These are phyloP conservation scores for Rhodamnia argentea DNA, from an alignment of 345 rosid genomes.

Conservation along the genomic window DNA sequence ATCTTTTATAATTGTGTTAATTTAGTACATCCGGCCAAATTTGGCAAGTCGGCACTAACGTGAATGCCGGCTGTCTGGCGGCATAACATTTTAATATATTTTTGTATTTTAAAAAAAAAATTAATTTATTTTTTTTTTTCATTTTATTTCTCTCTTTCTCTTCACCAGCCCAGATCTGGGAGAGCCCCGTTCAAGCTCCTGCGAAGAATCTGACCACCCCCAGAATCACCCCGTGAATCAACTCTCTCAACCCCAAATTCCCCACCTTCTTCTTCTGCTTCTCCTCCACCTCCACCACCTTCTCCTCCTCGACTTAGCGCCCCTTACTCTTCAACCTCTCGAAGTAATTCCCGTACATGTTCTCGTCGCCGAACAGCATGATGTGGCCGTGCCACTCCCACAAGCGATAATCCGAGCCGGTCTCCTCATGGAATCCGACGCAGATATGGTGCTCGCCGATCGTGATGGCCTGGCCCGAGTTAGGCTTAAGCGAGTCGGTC, in stretches of 20 bases:
- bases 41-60: too few species aligned
- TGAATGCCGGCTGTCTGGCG: too few species aligned
- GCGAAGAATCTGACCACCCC: too few species aligned
- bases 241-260: constrained; percentile 73
- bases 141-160: too few species aligned
- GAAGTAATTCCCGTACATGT: constrained; percentile 89
- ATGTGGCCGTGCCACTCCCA: constrained; percentile 99
- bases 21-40: too few species aligned
- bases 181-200: too few species aligned
- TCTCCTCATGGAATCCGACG: constrained; percentile 73
- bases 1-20: too few species aligned
- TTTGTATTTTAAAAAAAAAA: too few species aligned
- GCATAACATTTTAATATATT: too few species aligned
- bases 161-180: too few species aligned
- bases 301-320: constrained; percentile 15
- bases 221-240: constrained; percentile 55
- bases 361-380: constrained; percentile 79
- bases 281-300: constrained; percentile 36
- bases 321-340: constrained; percentile 53
- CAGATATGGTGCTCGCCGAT: constrained; percentile 88
- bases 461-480: constrained; percentile 85
- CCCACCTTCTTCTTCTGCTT: constrained; percentile 33
- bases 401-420: constrained; percentile 76
- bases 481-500: constrained; percentile 69
- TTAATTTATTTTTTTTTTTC: too few species aligned